A percentile compares a stretch with the other conserved stretches of the same genome.
Conservation (phyloP, 164 flowering plant species). For the Kalanchoe fedtschenkoi region DNA sequence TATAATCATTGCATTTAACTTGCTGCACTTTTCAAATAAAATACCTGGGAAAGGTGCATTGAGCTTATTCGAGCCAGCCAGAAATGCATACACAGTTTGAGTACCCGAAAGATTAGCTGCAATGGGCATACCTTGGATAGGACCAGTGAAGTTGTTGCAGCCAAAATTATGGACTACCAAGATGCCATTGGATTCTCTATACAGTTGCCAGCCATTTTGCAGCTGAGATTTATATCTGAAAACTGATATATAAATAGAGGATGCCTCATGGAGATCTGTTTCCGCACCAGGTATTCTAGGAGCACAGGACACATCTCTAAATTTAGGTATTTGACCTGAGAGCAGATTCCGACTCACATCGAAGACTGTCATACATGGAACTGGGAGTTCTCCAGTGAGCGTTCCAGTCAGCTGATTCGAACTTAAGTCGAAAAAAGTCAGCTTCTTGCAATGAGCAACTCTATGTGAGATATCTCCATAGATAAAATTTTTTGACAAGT, state of each 20-base stretch:
- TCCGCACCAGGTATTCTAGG: conserved; percentile 11
- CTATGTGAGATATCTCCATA: conserved; percentile 37
- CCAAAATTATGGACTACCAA: conserved; percentile 57
- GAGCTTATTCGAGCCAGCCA: conserved; percentile 48
- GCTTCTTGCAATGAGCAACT: conserved; percentile 44
- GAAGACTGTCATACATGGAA: conserved; percentile 62
- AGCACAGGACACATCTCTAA: conserved; percentile 23
- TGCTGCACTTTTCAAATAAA: conserved; percentile 50
- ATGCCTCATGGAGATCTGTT: conserved; percentile 9
- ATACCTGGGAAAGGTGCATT: conserved; percentile 43
- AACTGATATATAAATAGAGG: conserved; percentile 35
- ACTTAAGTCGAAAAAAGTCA: conserved; percentile 55
- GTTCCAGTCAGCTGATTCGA: conserved; percentile 46
- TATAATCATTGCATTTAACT: conserved; percentile 31
- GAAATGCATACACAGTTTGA: conserved; percentile 49
- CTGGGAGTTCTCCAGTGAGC: conserved; percentile 36
- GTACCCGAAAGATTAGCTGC: conserved; percentile 34
- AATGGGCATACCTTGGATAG: conserved; percentile 39
- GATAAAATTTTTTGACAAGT: conserved; percentile 53
- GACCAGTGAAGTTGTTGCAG: conserved; percentile 55
- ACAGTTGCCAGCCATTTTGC: conserved; percentile 17
- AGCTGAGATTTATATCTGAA: conserved; percentile 23
- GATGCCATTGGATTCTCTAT: conserved; percentile 21
- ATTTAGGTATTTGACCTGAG: conserved; percentile 55
- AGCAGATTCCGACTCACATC: conserved; percentile 58